Percentiles rank a stretch among this genome's conserved stretches.
Conservation (phyloP, 768 basidiomycete genomes). For the Megacollybia marginata region DNA sequence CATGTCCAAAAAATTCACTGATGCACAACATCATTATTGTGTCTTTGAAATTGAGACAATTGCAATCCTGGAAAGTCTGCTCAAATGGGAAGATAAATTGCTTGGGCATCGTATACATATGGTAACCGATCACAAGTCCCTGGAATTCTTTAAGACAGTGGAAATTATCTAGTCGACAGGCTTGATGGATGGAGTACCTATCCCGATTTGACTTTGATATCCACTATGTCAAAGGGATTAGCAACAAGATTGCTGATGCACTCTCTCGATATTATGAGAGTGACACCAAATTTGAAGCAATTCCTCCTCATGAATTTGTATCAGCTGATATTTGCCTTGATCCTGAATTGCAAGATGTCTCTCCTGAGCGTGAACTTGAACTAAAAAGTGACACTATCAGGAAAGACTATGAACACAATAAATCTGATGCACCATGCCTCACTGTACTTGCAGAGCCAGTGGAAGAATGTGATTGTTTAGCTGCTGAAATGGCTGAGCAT, state of each 20-base stretch:
- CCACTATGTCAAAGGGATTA: slow-evolving; percentile 18
- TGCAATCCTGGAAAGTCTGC: slow-evolving; percentile 15
- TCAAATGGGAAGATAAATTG: slow-evolving; percentile 10
- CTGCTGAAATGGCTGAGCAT: background rate
- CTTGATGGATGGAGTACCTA: too few relatives aligned
- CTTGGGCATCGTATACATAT: slow-evolving; percentile 9
- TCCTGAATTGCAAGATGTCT: slow-evolving; percentile 1
- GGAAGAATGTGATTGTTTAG: background rate
- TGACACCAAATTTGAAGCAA: background rate
- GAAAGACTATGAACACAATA: too few relatives aligned
- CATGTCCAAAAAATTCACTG: slow-evolving; percentile 10
- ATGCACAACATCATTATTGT: too few relatives aligned
- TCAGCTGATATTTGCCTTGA: background rate
- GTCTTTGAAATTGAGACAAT: slow-evolving; percentile 23
- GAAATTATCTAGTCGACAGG: slow-evolving; percentile 23
- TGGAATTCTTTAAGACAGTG: slow-evolving; percentile 21
- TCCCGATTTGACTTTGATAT: slow-evolving; percentile 22
- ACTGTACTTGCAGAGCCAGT: background rate
- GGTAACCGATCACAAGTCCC: slow-evolving; percentile 22
- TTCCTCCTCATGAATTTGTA: background rate
- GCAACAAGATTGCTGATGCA: slow-evolving; percentile 22
- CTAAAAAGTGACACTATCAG: too few relatives aligned
- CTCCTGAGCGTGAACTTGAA: background rate
- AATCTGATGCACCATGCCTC: too few relatives aligned
- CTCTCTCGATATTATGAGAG: slow-evolving; percentile 13